phyloP scores from a whole-genome alignment of 371 early-diverging fungal genomes.

The Rhizopus microsporus region DNA sequence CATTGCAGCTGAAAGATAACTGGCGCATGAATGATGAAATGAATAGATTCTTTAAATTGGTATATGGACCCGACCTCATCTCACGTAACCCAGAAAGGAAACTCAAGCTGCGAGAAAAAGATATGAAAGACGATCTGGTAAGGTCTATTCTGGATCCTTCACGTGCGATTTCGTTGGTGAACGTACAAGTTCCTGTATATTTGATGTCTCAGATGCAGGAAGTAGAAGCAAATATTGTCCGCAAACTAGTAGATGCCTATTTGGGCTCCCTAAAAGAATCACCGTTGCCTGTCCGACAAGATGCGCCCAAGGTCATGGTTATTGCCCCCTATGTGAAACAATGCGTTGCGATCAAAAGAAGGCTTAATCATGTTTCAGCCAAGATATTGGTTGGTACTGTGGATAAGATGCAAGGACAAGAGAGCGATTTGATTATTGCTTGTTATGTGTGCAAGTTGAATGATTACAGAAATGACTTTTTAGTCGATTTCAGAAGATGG shows the following conservation, averaged over 20 bases:
- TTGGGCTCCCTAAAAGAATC: constrained; percentile 13
- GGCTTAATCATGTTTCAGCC: constrained; percentile 14
- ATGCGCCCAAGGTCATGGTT: constrained; percentile 24
- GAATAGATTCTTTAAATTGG: constrained; percentile 51
- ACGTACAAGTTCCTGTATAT: constrained; percentile 23
- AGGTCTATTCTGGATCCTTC: constrained; percentile 37
- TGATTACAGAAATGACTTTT: constrained; percentile 26
- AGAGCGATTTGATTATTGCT: constrained; percentile 58
- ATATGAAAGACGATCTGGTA: neutral
- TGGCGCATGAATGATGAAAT: constrained; percentile 62
- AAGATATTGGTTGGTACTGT: constrained; percentile 8
- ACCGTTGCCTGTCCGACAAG: neutral
- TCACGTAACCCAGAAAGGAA: constrained; percentile 29
- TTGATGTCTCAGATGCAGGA: constrained; percentile 19
- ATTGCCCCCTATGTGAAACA: constrained; percentile 61
- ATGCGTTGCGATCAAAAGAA: constrained; percentile 40
- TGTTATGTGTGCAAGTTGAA: constrained; percentile 50
- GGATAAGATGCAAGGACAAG: constrained; percentile 66
- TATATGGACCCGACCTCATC: constrained; percentile 53
- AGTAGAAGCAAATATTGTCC: constrained; percentile 46
- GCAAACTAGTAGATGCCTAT: constrained; percentile 39
- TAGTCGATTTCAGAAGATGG: constrained; percentile 59
- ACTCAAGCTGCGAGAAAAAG: constrained; percentile 22
- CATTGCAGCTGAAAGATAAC: constrained; percentile 60
- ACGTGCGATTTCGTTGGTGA: constrained; percentile 44